Evolutionary conservation across 306 rosid genomes (phyloP).

Genomic region (Vigna radiata): DNA sequence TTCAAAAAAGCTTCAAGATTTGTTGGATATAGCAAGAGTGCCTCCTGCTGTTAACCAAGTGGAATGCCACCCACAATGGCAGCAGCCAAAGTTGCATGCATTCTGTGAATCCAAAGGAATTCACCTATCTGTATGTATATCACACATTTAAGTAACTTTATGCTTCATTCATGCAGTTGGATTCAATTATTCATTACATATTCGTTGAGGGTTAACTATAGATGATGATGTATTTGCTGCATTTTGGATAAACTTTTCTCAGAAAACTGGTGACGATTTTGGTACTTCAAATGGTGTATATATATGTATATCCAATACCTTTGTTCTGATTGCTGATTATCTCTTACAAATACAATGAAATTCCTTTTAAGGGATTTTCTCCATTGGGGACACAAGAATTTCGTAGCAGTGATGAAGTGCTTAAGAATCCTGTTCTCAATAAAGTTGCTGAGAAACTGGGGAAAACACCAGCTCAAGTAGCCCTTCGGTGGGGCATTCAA

Average conservation of each 20-base stretch:
- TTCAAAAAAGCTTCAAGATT: slow-evolving; percentile 11
- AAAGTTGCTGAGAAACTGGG: slow-evolving; percentile 26
- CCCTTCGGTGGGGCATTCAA: slow-evolving; percentile 37
- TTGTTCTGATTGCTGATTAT: background rate
- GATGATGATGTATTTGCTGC: background rate
- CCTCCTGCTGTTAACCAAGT: slow-evolving; percentile 19
- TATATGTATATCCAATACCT: no score
- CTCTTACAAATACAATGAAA: background rate
- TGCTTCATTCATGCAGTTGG: background rate
- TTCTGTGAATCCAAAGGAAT: slow-evolving; percentile 39
- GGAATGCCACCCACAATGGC: background rate
- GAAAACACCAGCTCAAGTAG: slow-evolving; percentile 35
- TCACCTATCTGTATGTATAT: slow-evolving; percentile 30
- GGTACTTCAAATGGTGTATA: no score
- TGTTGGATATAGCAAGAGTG: slow-evolving; percentile 6
- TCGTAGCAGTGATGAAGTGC: background rate
- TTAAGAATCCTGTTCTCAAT: slow-evolving; percentile 19
- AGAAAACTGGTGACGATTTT: no score
- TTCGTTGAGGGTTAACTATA: no score
- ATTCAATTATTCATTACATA: background rate
- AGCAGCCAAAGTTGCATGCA: slow-evolving; percentile 30
- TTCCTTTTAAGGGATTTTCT: slow-evolving; percentile 22
- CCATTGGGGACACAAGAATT: slow-evolving; percentile 17
- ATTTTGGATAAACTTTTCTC: background rate
- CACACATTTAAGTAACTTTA: background rate